phyloP scores from a whole-genome alignment of 805 yeast genomes.

The Martiniozyma abietophila region DNA sequence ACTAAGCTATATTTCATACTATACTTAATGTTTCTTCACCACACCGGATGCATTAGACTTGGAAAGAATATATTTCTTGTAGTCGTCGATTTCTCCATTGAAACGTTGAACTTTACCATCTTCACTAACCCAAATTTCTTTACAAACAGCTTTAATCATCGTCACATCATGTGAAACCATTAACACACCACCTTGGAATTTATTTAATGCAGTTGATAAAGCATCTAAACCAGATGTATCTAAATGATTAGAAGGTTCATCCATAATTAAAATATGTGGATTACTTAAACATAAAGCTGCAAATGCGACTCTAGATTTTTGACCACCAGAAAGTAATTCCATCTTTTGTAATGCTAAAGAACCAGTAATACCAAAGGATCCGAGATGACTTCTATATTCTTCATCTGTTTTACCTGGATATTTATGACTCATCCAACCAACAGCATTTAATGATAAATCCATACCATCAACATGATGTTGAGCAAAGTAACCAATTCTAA shows the following conservation, averaged over 20 bases:
- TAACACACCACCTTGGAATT: conserved; percentile 89
- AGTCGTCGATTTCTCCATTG: conserved; percentile 76
- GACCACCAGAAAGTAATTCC: conserved; percentile 91
- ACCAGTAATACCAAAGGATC: conserved; percentile 96
- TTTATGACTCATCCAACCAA: conserved; percentile 83
- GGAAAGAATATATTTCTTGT: conserved; percentile 77
- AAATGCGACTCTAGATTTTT: conserved; percentile 95
- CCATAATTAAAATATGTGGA: conserved; percentile 87
- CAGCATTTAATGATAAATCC: conserved; percentile 81
- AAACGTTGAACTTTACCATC: conserved; percentile 69
- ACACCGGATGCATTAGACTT: conserved; percentile 82
- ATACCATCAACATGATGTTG: conserved; percentile 98
- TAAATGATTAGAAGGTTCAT: conserved; percentile 97
- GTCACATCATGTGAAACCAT: conserved; percentile 98
- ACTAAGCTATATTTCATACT: too few species aligned
- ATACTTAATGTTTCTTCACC: conserved; percentile 76
- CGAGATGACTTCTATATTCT: conserved; percentile 93
- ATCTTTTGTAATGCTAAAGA: conserved; percentile 86
- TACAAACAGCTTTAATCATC: conserved; percentile 80
- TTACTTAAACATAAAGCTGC: conserved; percentile 85
- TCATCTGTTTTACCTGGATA: conserved; percentile 94
- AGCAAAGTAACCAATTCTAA: conserved; percentile 94
- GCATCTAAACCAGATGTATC: conserved; percentile 98
- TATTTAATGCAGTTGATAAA: conserved; percentile 75
- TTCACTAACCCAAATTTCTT: conserved; percentile 94